phyloP scores from a whole-genome alignment of 306 rosid species.

The Vigna angularis region DNA sequence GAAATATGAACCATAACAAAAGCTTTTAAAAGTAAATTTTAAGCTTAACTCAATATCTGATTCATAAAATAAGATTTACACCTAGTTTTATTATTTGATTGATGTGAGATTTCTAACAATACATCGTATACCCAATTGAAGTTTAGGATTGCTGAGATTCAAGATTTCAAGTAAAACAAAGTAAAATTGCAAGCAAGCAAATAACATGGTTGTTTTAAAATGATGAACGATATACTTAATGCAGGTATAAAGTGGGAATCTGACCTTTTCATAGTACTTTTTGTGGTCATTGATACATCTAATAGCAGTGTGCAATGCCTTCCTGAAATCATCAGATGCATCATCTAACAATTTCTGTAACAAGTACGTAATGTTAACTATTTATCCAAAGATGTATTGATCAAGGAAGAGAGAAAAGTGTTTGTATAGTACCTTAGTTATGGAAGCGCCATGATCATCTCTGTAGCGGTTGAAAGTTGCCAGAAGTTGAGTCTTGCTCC shows the following conservation, averaged over 20 bases:
- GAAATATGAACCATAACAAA: neutral
- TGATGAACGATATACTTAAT: neutral
- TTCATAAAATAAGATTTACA: no score
- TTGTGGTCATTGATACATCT: slow-evolving; percentile 68
- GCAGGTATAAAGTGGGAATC: neutral
- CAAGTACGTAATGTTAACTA: neutral
- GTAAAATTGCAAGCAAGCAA: neutral
- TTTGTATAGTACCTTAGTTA: slow-evolving; percentile 58
- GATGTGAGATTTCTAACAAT: no score
- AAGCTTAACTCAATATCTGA: no score
- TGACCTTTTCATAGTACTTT: slow-evolving; percentile 81
- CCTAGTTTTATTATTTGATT: no score
- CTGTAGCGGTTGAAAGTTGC: slow-evolving; percentile 68
- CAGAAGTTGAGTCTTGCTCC: slow-evolving; percentile 63
- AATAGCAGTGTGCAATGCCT: slow-evolving; percentile 63
- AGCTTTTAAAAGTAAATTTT: neutral
- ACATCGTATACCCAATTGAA: neutral
- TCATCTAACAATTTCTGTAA: slow-evolving; percentile 58
- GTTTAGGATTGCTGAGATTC: neutral
- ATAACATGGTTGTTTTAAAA: neutral
- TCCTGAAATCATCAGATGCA: slow-evolving; percentile 46
- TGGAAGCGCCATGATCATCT: slow-evolving; percentile 59
- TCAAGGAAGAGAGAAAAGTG: neutral
- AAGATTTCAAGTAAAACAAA: neutral
- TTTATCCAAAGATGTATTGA: neutral